phyloP scores from a whole-genome alignment of 192 early-diverging fungal species.

The Polychytrium aggregatum region DNA sequence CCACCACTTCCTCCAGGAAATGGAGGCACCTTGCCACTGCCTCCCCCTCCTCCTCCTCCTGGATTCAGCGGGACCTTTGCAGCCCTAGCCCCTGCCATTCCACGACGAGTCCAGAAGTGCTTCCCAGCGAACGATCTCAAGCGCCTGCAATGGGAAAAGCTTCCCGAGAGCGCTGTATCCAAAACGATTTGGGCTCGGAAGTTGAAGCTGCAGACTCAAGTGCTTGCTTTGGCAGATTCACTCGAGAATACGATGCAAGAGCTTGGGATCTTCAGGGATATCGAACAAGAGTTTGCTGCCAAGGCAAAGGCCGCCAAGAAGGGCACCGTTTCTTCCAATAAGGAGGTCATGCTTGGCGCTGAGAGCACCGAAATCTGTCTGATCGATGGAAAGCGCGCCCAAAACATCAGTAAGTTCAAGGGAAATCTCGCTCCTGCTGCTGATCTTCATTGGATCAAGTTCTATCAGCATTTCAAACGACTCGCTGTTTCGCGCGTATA shows the following conservation, averaged over 20 bases:
- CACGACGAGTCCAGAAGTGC: constrained; percentile 22
- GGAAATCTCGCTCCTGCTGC: neutral
- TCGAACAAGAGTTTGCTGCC: constrained; percentile 22
- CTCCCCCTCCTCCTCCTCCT: constrained; percentile 19
- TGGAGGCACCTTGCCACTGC: constrained; percentile 9
- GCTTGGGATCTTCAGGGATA: constrained; percentile 25
- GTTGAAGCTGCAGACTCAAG: constrained; percentile 6
- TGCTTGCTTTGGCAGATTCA: neutral
- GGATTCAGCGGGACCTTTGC: neutral
- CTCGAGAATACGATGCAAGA: constrained; percentile 19
- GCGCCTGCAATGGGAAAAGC: constrained; percentile 28
- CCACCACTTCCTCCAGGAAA: no score
- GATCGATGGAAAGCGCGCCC: constrained; percentile 31
- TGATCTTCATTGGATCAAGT: neutral
- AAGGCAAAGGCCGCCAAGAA: no score
- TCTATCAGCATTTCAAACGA: neutral
- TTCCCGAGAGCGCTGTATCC: constrained; percentile 19
- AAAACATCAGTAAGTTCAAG: constrained; percentile 27
- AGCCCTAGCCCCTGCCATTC: constrained; percentile 1
- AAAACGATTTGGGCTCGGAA: constrained; percentile 23
- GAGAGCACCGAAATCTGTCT: constrained; percentile 21
- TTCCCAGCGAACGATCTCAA: constrained; percentile 21
- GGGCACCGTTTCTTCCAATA: no score
- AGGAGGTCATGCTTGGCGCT: no score
- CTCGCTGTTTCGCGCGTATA: neutral